A percentile compares a stretch with the other conserved stretches of the same genome.
phyloP scores from a whole-genome alignment of 495 filamentous ascomycete species.

The Opeltia flavorubescens region DNA sequence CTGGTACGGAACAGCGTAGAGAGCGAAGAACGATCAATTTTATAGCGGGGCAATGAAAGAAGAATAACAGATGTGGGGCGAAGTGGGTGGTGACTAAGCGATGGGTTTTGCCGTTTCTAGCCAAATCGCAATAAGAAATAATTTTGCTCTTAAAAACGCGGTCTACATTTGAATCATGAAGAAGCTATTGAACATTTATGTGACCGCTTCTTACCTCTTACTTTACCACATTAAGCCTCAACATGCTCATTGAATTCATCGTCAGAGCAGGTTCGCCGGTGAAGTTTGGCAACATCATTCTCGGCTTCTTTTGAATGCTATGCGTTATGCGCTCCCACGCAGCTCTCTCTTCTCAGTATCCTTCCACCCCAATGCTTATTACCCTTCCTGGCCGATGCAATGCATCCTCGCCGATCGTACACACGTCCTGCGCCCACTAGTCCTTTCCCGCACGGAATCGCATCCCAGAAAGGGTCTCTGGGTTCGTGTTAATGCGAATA shows the following conservation, averaged over 20 bases:
- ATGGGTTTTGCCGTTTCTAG: background rate
- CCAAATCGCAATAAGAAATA: background rate
- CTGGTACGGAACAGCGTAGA: background rate
- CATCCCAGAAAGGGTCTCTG: constrained; percentile 17
- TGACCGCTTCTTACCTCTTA: background rate
- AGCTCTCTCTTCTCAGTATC: constrained; percentile 1
- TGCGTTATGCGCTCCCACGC: too few species aligned
- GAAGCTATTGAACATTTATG: background rate
- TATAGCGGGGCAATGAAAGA: background rate
- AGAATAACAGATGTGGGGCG: background rate
- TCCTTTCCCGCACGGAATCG: background rate
- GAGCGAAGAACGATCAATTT: background rate
- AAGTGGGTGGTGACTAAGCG: background rate
- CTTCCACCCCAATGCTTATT: constrained; percentile 1
- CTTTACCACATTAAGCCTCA: background rate
- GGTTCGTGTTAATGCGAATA: constrained; percentile 17
- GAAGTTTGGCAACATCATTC: too few species aligned
- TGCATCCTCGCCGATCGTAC: constrained; percentile 6
- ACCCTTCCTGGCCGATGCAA: background rate
- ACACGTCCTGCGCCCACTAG: constrained; percentile 15
- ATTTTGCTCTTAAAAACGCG: background rate
- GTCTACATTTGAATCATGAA: background rate
- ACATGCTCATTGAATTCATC: background rate
- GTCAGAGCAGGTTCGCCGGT: too few species aligned
- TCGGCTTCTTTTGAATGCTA: too few species aligned